Evolutionary conservation across 192 early-diverging fungal genomes (phyloP).

Genomic region (Haplosporangium gracile): DNA sequence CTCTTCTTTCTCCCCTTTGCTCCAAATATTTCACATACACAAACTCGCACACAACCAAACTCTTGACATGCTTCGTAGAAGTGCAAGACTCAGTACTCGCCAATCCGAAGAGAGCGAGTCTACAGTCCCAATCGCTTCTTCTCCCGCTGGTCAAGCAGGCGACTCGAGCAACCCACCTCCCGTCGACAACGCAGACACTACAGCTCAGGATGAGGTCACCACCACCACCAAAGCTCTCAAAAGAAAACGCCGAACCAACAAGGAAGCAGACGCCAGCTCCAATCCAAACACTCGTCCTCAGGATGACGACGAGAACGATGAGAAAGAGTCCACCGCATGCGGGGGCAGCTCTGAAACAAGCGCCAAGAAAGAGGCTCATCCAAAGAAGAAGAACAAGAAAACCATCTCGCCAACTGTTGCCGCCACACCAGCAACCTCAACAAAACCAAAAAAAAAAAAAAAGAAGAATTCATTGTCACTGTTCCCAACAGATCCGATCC

Average conservation of each 20-base stretch:
- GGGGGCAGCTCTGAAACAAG: not conserved
- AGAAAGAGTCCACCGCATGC: not conserved
- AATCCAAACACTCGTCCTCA: no score
- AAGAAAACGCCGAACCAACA: no score
- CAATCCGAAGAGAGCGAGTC: not conserved
- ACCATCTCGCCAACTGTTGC: not conserved
- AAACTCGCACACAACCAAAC: not conserved
- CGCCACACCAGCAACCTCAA: not conserved
- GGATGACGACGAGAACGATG: no score
- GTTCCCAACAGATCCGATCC: conserved; percentile 22
- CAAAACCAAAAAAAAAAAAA: not conserved
- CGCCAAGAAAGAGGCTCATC: not conserved
- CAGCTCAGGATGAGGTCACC: no score
- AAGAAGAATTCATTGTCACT: not conserved
- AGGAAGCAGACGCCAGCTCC: no score
- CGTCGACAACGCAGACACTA: not conserved
- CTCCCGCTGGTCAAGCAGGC: no score
- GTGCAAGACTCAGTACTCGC: not conserved
- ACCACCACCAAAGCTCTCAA: no score
- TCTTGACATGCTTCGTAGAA: not conserved
- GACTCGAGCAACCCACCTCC: not conserved
- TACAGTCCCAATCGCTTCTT: no score
- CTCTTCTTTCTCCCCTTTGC: no score
- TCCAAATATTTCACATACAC: not conserved
- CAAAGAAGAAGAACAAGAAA: not conserved